Evolutionary conservation across 345 rosid genomes (phyloP), one percentile per base, ranked within the genome.

Genomic region (Trapa incisa): DNA sequence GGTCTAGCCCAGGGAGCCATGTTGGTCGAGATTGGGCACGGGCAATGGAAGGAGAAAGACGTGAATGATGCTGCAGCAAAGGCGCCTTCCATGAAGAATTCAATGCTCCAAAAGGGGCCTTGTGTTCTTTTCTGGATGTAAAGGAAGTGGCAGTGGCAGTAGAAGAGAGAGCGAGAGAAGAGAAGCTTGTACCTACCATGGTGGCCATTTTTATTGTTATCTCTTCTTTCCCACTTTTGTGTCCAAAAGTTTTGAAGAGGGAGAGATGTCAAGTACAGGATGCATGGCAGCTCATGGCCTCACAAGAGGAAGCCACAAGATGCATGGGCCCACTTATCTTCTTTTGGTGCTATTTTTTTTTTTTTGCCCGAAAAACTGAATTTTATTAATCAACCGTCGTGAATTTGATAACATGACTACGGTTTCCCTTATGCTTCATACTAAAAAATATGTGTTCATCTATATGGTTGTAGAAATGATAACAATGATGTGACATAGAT

Each of bases 1-100:
- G 89, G 72, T 88, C 89, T 8, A 93, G 88, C 13, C 97, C 98
- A 29, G 96, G 96, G 53, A 93, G 89, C 97, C 98, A 93, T 0
- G 92, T 93, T 71, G 96, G 83, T 71, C 97, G 89, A 80, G 84
- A 85, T 64, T 79, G 86, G 3, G 92, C 82, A 15, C 60, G 79
- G 72, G 75, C 81, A 71, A 68, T 69, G 2, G 68, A 50, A 63
- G 62, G 67, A 45, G 33, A 39, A 42, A 4, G 7, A 41, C 43
- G 64, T 13, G 37, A 32, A 9, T 3, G 16, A 12, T 35, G 47
- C 35, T 32, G 36, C 58, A 15, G 1, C 37, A 32, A 2, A 1
- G 42, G 42, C 57, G 11, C 38, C 6, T 58, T 32, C 68, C 63
- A 52, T 52, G 50, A 47, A 1, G 61, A 3, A 38, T 36, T 41